These are phyloP conservation scores for Leucoagaricus sp. DNA, from an alignment of 1,284 basidiomycete species.

Conservation along the genomic window DNA sequence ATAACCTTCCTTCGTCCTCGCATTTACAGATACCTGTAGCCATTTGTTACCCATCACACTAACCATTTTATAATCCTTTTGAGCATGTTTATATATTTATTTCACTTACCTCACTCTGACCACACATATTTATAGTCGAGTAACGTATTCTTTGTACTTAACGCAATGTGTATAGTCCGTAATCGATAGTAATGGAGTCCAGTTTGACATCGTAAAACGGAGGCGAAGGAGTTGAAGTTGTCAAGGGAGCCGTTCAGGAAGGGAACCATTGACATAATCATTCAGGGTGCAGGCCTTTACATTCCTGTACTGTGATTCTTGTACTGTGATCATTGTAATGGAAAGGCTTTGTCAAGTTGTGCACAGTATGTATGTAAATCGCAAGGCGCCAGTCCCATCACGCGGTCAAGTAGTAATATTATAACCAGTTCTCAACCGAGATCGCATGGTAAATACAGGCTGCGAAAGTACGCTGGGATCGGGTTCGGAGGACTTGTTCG, in stretches of 20 bases:
- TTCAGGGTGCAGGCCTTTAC: constrained; percentile 5
- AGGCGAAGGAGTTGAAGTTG: constrained; percentile 4
- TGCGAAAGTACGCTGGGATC: neutral
- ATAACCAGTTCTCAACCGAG: too few species aligned
- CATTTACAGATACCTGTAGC: neutral
- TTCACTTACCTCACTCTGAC: neutral
- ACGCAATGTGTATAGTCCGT: constrained; percentile 1
- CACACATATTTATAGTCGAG: constrained; percentile 11
- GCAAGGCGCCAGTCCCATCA: too few species aligned
- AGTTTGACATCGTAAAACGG: constrained; percentile 2
- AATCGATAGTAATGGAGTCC: neutral
- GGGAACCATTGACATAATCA: constrained; percentile 4
- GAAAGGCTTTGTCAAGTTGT: too few species aligned
- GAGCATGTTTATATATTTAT: constrained; percentile 2
- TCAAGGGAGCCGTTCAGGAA: neutral
- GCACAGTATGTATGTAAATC: neutral
- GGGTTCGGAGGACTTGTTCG: neutral
- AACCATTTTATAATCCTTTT: neutral
- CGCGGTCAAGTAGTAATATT: too few species aligned
- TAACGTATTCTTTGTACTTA: neutral
- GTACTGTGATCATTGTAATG: neutral
- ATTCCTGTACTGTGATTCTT: neutral
- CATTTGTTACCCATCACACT: neutral
- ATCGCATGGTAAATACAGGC: too few species aligned
- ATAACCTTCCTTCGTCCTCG: neutral